These are phyloP conservation scores for Adiantum capillusveneris DNA, from an alignment of 75 land plant genomes.

Conservation along the genomic window DNA sequence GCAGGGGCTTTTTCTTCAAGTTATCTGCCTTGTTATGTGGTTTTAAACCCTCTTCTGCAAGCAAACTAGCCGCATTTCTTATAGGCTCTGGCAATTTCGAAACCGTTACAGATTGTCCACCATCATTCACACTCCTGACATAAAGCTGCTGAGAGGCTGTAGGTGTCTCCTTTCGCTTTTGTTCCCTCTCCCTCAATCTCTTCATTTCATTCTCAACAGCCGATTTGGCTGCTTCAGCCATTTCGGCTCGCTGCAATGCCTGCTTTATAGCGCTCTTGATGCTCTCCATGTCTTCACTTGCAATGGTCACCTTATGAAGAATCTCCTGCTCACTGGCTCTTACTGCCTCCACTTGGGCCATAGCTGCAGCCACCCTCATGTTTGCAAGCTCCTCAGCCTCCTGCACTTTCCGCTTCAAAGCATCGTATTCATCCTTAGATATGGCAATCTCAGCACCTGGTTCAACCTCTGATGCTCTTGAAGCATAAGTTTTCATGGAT, in stretches of 20 bases:
- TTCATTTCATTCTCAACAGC: conserved; percentile 63
- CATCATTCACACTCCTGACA: not conserved
- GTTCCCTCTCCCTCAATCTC: conserved; percentile 19
- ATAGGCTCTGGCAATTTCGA: not conserved
- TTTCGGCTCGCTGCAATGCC: conserved; percentile 63
- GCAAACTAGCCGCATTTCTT: not conserved
- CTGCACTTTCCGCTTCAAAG: conserved; percentile 29
- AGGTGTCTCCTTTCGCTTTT: not conserved
- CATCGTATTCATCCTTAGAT: conserved; percentile 54
- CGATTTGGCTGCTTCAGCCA: conserved; percentile 83
- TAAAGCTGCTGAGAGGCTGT: not conserved
- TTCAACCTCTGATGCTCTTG: conserved; percentile 19
- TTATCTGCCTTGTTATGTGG: not conserved
- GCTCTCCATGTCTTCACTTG: conserved; percentile 35
- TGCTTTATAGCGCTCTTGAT: conserved; percentile 42
- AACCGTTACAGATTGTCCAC: not conserved
- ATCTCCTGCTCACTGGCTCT: conserved; percentile 60
- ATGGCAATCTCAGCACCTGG: conserved; percentile 28
- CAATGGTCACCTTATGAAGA: conserved; percentile 28
- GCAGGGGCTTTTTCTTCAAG: not conserved
- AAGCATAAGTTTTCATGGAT: conserved; percentile 41
- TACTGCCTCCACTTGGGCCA: conserved; percentile 63
- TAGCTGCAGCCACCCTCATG: conserved; percentile 59
- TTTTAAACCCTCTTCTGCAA: not conserved
- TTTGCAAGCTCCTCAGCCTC: conserved; percentile 57